These are phyloP conservation scores for Maudiozyma barnettii DNA, from an alignment of 805 yeast species.

Conservation along the genomic window DNA sequence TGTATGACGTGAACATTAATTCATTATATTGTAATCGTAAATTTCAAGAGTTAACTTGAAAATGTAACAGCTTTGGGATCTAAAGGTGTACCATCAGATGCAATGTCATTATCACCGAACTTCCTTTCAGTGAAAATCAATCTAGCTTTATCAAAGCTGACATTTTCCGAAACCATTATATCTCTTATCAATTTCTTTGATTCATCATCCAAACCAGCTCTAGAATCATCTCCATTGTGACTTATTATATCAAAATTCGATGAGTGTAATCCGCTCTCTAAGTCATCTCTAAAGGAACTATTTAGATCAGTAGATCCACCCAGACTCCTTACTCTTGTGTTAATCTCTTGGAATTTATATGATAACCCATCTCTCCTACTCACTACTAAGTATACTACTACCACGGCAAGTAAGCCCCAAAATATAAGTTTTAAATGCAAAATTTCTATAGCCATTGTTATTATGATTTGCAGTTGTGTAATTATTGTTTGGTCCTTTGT, in stretches of 20 bases:
- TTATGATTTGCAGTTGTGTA: neutral
- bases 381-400: neutral
- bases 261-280: slow-evolving; percentile 51
- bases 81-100: slow-evolving; percentile 54
- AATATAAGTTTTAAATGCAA: neutral
- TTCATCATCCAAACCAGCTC: slow-evolving; percentile 51
- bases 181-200: slow-evolving; percentile 43
- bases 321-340: slow-evolving; percentile 14
- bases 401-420: neutral
- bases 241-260: slow-evolving; percentile 43
- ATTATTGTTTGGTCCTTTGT: neutral
- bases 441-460: neutral
- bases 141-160: slow-evolving; percentile 66
- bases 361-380: slow-evolving; percentile 3
- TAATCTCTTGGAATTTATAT: slow-evolving; percentile 11
- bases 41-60: slow-evolving; percentile 2
- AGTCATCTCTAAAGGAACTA: slow-evolving; percentile 37
- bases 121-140: slow-evolving; percentile 37
- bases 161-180: slow-evolving; percentile 42
- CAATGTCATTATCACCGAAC: slow-evolving; percentile 45
- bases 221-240: slow-evolving; percentile 41
- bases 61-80: slow-evolving; percentile 58
- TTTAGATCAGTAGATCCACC: slow-evolving; percentile 21
- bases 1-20: too few species aligned
- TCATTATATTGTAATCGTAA: too few species aligned